Percentiles rank a stretch among this genome's conserved stretches.
phyloP scores from a whole-genome alignment of 1,284 basidiomycete genomes.

The Filobasidium uniguttulatum region DNA sequence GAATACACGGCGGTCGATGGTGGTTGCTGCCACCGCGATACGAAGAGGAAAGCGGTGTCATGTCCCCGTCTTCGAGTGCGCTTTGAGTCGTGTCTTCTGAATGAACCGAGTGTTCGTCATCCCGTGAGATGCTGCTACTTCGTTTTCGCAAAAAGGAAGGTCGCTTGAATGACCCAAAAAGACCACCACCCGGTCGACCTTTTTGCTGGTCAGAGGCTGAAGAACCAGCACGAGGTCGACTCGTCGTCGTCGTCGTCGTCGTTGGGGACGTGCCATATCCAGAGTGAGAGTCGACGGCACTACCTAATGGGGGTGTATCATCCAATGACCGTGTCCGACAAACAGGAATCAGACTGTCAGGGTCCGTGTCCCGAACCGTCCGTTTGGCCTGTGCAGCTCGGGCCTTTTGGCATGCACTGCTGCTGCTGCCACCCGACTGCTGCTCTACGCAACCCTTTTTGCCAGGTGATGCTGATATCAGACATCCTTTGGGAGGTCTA shows the following conservation, averaged over 20 bases:
- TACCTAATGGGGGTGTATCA: background rate
- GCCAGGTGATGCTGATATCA: background rate
- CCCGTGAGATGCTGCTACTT: background rate
- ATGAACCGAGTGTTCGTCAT: background rate
- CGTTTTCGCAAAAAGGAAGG: background rate
- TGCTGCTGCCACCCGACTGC: background rate
- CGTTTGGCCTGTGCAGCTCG: background rate
- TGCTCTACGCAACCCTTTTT: background rate
- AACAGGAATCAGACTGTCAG: background rate
- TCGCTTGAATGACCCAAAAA: background rate
- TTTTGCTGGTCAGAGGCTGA: background rate
- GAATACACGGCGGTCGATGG: background rate
- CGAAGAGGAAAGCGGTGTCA: too few relatives aligned
- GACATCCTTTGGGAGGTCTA: background rate
- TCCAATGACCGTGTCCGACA: background rate
- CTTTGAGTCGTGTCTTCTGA: background rate
- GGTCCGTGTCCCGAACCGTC: background rate
- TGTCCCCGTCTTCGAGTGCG: background rate
- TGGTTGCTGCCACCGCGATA: too few relatives aligned
- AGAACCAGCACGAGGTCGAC: background rate
- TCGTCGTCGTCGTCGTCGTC: background rate
- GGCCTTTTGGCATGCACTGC: background rate
- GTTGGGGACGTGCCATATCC: background rate
- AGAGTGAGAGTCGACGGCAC: background rate
- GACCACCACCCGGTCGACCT: background rate